phyloP scores from a whole-genome alignment of 2,329 filamentous ascomycete species.

The Claviceps arundinis region DNA sequence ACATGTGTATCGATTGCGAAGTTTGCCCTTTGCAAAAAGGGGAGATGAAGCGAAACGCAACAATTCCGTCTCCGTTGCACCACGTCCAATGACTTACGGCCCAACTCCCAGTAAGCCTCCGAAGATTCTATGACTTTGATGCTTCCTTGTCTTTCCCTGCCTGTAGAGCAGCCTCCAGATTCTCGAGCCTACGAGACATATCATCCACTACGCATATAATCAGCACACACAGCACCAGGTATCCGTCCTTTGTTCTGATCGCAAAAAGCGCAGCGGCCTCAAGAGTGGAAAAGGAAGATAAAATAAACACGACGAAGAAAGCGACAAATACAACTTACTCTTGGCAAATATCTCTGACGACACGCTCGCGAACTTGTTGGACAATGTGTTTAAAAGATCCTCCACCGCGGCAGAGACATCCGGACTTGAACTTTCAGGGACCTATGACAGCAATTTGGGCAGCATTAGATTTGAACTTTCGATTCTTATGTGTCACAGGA shows the following conservation, averaged over 20 bases:
- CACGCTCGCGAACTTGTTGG: slow-evolving; percentile 72
- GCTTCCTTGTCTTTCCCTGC: slow-evolving; percentile 37
- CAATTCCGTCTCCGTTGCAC: background rate
- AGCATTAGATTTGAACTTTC: background rate
- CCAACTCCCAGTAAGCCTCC: background rate
- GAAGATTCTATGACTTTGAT: slow-evolving; percentile 18
- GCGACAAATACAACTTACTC: slow-evolving; percentile 40
- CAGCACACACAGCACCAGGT: background rate
- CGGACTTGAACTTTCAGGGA: slow-evolving; percentile 34
- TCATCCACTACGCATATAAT: slow-evolving; percentile 60
- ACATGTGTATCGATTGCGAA: background rate
- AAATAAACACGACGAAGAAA: background rate
- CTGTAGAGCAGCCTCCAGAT: slow-evolving; percentile 60
- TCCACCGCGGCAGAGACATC: slow-evolving; percentile 73
- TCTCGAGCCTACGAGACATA: slow-evolving; percentile 78
- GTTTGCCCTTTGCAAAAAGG: background rate
- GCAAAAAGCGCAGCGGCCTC: too few relatives aligned
- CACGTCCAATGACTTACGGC: background rate
- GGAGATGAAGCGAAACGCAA: background rate
- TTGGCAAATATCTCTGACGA: slow-evolving; percentile 82
- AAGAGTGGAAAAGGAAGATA: background rate
- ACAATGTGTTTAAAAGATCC: slow-evolving; percentile 71
- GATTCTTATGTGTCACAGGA: background rate
- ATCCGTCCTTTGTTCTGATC: background rate
- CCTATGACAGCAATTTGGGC: background rate